Evolutionary conservation across 257 asterid species (phyloP), one percentile per base, ranked within the genome.

Genomic region (Solanum peruvianum): DNA sequence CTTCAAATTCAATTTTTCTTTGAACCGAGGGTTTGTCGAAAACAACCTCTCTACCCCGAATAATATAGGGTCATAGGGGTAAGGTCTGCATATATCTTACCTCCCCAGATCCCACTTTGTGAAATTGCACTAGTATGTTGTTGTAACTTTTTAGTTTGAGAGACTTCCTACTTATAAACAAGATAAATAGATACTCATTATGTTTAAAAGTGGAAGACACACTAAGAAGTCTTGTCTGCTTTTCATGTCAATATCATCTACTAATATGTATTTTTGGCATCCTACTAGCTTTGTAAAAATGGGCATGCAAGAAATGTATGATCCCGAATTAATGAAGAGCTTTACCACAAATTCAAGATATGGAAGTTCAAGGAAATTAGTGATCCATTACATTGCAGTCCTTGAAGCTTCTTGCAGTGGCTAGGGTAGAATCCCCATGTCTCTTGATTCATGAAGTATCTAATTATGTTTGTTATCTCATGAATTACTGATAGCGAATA

Each of bases 361-460:
- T 94, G 93, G 96, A 94, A 93, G 95, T 93, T 93, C 89, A 92
- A 89, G 67, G 98, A 93, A 92, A 94, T 95, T 83, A 94, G 72
- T 44, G 98, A 95, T 87, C 91, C 94, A 44, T 93, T 98, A 82
- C 96, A 93, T 83, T 95, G 98, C 95, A 96, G 85, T 71, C 97
- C 21, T 84, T 90, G 94, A 95, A 93, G 91, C 97, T 95, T 87
- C 97, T 91, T 87, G 89, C 96, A 91, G 95, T 91, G 41, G 90
- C 94, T 6, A 94, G 93, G 98, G 98, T 92, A 90, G 73, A 66
- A 86, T 82, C 21, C 60, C 69, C 47, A 45, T 56, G 27, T 41
- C 64, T 49, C 16, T 31, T 16, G 44, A 52, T 87, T 47, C 82
- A 41, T 77, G 39, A 25, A 45, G 44, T 25, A 25, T 77, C 64